Evolutionary conservation across 2,329 filamentous ascomycete genomes (phyloP), one percentile per base, ranked within the genome.

Genomic region (Phymatotrichopsis omnivora): DNA sequence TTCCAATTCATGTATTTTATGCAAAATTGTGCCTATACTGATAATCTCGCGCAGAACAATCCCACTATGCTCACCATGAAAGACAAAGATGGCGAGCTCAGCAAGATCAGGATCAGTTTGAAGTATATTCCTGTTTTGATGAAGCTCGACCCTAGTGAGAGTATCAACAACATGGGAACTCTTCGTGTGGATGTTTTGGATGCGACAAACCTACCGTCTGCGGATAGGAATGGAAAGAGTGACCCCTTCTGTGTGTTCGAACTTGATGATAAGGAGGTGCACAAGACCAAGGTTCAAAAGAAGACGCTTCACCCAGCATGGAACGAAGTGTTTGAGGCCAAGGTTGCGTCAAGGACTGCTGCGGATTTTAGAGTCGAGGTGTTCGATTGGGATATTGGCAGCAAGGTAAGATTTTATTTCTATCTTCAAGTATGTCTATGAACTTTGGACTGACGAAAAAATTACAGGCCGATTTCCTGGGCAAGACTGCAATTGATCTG

Each of bases 81-180:
- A 63, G 82, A 84, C 50, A 78, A 82, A 14, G 75, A 89, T 31
- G 87, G 86, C 40, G 73, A 74, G 47, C 65, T 79, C 20, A 86
- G 77, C 67, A 87, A 78, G 60, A 73, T 98, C 61, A 93, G 81
- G 56, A 82, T 98, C 61, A 93, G 83, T 67, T 74, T 95, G 60
- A 93, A 93, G 65, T 98, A 94, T 62, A 78, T 98, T 19, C 91
- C 91, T 0, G 79, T 96, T 50, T 78, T 84, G 67, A 98, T 98
- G 91, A 71, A 78, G 45, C 80, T 98, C 37, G 86, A 98, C 60
- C 83, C 91, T 0, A 85, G 80, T 58, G 91, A 98, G 66, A 95
- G 86, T 60, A 94, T 98, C 71, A 96, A 95, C 75, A 98, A 98
- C 66, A 93, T 94, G 77, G 91, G 91, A 49, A 87, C 79, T 47